Evolutionary conservation across 306 rosid genomes (phyloP), one percentile per base, ranked within the genome.

Genomic region (Ochetophila trinervis): DNA sequence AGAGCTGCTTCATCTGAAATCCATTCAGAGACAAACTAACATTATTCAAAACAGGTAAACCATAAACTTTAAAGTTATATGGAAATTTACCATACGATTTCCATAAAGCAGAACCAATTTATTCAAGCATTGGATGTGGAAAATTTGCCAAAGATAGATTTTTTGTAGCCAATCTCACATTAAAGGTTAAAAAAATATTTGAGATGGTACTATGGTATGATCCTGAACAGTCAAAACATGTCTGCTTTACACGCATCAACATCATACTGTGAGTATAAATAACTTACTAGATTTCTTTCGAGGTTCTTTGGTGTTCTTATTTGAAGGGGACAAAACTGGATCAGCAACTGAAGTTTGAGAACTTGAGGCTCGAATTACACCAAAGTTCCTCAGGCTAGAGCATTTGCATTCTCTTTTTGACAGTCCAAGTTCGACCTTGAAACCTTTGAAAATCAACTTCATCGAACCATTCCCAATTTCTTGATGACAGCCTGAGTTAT

Each of bases 1-100:
- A 94, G 76, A 35, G 99, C 88, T 23, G 96, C 88, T 83, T 94
- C 99, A 81, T 80, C 99, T 94, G 88, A 67, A 9, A 34, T 36
- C 61, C 55, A 78, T 71, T 20, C 52, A 23, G 53, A 49, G 57
- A 65, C 45, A 57, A 14, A 69, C 71, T 45, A 73, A 60, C 55
- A 48, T 47, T 69, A 49, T 57, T 44, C 60, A 23, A 66, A 60
- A 60, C 42, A 17, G 40, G 27, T 9, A 52, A 19, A 24, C 8
- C 11, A 1, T 55, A 8, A 16, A 14, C 60, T 65, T 53, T 32
- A 35, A 52, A 16, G 58, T 50, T 20, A 19, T 20, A 19, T 64
- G 4, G 3, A 15, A 7, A 30, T 12, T 8, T 8, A 17, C 22
- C 32, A 27, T 27, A 4, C 32, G 4, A 27, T 27, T 27, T 27